phyloP scores from a whole-genome alignment of 1,284 basidiomycete genomes.

The Fomitopsis betulina region DNA sequence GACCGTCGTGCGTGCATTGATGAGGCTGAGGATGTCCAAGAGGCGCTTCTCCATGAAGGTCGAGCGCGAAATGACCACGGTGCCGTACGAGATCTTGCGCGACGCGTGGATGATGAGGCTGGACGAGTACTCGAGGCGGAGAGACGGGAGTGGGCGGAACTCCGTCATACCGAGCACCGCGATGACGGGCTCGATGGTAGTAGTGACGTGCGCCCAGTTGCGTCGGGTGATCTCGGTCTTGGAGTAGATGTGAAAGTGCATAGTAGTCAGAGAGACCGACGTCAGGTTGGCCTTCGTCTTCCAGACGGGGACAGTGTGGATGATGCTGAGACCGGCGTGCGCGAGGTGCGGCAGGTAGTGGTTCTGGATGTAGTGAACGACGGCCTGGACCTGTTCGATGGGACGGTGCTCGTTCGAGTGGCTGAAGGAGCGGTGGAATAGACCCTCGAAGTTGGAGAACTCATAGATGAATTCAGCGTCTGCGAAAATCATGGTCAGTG shows the following conservation, averaged over 20 bases:
- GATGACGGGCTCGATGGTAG: constrained; percentile 20
- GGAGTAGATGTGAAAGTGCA: constrained; percentile 27
- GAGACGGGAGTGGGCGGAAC: constrained; percentile 16
- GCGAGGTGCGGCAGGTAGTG: constrained; percentile 27
- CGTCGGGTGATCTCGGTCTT: constrained; percentile 16
- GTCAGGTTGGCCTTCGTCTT: constrained; percentile 15
- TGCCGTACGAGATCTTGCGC: constrained; percentile 24
- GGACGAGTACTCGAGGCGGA: constrained; percentile 19
- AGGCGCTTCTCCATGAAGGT: constrained; percentile 28
- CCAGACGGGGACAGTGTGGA: constrained; percentile 29
- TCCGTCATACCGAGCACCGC: constrained; percentile 27
- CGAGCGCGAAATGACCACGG: constrained; percentile 23
- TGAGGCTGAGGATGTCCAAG: constrained; percentile 20
- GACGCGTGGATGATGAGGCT: constrained; percentile 23
- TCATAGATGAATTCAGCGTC: constrained; percentile 27
- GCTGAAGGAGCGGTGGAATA: constrained; percentile 12
- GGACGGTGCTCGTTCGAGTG: constrained; percentile 15
- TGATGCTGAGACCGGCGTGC: constrained; percentile 23
- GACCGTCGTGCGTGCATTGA: constrained; percentile 30
- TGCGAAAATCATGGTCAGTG: constrained; percentile 3
- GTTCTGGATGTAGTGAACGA: constrained; percentile 25
- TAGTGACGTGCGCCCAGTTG: constrained; percentile 18
- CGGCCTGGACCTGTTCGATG: constrained; percentile 25
- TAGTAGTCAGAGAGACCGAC: constrained; percentile 23
- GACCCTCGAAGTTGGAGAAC: constrained; percentile 24